These are phyloP conservation scores for Drosera spatulata DNA, from an alignment of 179 eudicot species.

Conservation along the genomic window DNA sequence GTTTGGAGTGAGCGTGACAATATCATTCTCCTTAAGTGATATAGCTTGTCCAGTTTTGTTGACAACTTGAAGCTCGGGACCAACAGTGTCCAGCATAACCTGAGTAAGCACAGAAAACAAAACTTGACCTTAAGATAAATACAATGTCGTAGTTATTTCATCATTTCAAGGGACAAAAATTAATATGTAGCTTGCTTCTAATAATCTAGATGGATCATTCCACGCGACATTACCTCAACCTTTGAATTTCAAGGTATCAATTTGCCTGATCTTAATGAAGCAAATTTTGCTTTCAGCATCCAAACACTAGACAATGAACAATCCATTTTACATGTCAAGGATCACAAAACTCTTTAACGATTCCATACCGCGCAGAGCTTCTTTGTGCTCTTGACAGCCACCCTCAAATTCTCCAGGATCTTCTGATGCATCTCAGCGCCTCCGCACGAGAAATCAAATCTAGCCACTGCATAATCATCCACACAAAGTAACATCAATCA, in stretches of 20 bases:
- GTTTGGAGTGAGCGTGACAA: slow-evolving; percentile 74
- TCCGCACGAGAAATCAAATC: slow-evolving; percentile 17
- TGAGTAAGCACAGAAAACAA: slow-evolving; percentile 8
- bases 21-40: slow-evolving; percentile 52
- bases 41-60: slow-evolving; percentile 57
- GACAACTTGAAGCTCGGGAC: slow-evolving; percentile 65
- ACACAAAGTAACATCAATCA: neutral
- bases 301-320: neutral
- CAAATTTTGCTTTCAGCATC: neutral
- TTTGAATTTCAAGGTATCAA: too few relatives aligned
- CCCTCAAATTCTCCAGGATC: slow-evolving; percentile 15
- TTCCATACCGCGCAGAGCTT: slow-evolving; percentile 16
- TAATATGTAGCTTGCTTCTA: too few relatives aligned
- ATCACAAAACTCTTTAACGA: neutral
- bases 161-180: too few relatives aligned
- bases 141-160: neutral
- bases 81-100: slow-evolving; percentile 50
- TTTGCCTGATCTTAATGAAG: too few relatives aligned
- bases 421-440: slow-evolving; percentile 9
- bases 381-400: slow-evolving; percentile 14
- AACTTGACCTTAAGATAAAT: neutral
- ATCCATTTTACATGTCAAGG: neutral
- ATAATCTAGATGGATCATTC: too few relatives aligned
- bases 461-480: slow-evolving; percentile 9
- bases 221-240: too few relatives aligned